A percentile compares a stretch with the other conserved stretches of the same genome.
phyloP scores from a whole-genome alignment of 2,329 filamentous ascomycete species.

The Aspergillus candidus region DNA sequence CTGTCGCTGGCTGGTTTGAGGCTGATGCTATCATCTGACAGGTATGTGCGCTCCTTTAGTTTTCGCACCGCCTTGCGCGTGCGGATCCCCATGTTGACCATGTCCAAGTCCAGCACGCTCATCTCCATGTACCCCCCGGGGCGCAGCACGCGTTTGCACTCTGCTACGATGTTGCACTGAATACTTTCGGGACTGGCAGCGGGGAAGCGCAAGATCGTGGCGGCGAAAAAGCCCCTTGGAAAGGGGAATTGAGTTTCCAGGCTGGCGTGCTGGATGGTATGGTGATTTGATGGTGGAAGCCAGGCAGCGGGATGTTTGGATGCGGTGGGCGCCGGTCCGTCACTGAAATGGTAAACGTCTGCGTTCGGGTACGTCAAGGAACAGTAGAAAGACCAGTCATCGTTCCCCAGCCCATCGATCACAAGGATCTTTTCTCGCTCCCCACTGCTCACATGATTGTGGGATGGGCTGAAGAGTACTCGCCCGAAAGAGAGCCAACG shows the following conservation, averaged over 20 bases:
- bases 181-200: slow-evolving; percentile 39
- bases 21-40: slow-evolving; percentile 37
- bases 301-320: slow-evolving; percentile 37
- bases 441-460: slow-evolving; percentile 38
- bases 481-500: slow-evolving; percentile 47
- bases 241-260: slow-evolving; percentile 42
- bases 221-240: slow-evolving; percentile 42
- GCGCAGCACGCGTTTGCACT: slow-evolving; percentile 45
- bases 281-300: slow-evolving; percentile 39
- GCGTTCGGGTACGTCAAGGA: slow-evolving; percentile 44
- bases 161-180: slow-evolving; percentile 41
- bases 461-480: slow-evolving; percentile 46
- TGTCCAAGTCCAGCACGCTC: slow-evolving; percentile 45
- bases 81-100: slow-evolving; percentile 45
- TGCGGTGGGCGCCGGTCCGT: slow-evolving; percentile 27
- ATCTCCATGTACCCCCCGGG: slow-evolving; percentile 46
- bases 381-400: slow-evolving; percentile 49
- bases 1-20: slow-evolving; percentile 45
- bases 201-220: slow-evolving; percentile 43
- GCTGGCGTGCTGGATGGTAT: slow-evolving; percentile 37
- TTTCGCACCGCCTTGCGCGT: slow-evolving; percentile 41
- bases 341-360: slow-evolving; percentile 40
- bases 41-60: slow-evolving; percentile 42
- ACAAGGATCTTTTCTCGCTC: slow-evolving; percentile 42
- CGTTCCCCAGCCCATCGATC: slow-evolving; percentile 46